These are phyloP conservation scores for Botryotinia convoluta DNA, from an alignment of 2,329 filamentous ascomycete genomes.

Conservation along the genomic window DNA sequence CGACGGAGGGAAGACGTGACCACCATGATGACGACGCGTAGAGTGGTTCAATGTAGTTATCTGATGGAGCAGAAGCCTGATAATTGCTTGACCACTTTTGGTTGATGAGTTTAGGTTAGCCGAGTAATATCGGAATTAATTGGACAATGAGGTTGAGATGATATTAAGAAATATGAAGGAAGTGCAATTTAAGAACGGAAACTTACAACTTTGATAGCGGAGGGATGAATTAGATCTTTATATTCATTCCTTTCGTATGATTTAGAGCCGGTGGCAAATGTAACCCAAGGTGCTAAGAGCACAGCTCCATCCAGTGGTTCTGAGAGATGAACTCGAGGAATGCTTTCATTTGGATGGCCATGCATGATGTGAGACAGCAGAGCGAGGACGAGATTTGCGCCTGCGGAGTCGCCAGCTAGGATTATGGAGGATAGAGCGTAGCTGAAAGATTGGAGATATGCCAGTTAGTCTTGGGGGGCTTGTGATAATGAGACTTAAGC, in stretches of 20 bases:
- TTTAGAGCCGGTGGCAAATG: slow-evolving; percentile 46
- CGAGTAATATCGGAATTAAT: slow-evolving; percentile 43
- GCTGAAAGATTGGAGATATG: slow-evolving; percentile 59
- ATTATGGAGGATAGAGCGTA: slow-evolving; percentile 46
- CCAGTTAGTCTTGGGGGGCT: slow-evolving; percentile 46
- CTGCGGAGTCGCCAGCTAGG: slow-evolving; percentile 53
- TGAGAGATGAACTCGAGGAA: slow-evolving; percentile 44
- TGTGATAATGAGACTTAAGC: slow-evolving; percentile 44
- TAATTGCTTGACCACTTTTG: slow-evolving; percentile 38
- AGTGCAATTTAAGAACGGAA: neutral
- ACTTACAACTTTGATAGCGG: slow-evolving; percentile 26
- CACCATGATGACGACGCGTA: slow-evolving; percentile 53
- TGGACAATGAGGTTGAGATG: neutral
- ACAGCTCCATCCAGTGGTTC: slow-evolving; percentile 49
- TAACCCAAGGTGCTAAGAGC: slow-evolving; percentile 58
- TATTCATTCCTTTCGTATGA: slow-evolving; percentile 46
- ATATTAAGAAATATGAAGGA: slow-evolving; percentile 26
- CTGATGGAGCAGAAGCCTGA: slow-evolving; percentile 34
- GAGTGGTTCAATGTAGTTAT: slow-evolving; percentile 54
- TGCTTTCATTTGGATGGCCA: slow-evolving; percentile 58
- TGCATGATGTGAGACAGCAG: slow-evolving; percentile 53
- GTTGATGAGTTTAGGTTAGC: slow-evolving; percentile 40
- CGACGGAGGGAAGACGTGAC: slow-evolving; percentile 42
- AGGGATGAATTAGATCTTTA: slow-evolving; percentile 49
- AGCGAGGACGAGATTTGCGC: slow-evolving; percentile 47